Evolutionary conservation across 192 early-diverging fungal species (phyloP).

Genomic region (Lobosporangium transversale): DNA sequence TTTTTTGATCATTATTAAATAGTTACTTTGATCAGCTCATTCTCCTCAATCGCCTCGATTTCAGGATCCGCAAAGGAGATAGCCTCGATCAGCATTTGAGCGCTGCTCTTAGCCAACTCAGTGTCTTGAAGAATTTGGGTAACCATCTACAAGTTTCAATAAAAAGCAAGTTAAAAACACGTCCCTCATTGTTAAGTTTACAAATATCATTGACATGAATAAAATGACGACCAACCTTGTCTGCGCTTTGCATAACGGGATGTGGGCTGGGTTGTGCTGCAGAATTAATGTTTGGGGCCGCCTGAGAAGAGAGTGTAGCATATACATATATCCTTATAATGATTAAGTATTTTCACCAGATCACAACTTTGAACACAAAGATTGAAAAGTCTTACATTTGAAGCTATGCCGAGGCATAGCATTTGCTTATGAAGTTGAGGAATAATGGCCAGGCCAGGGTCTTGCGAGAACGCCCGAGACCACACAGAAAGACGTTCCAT

Average conservation of each 20-base stretch:
- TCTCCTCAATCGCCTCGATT: slow-evolving; percentile 62
- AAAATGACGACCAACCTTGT: too few relatives aligned
- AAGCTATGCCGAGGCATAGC: too few relatives aligned
- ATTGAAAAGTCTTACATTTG: too few relatives aligned
- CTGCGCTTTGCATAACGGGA: too few relatives aligned
- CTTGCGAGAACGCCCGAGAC: neutral
- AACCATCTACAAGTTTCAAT: slow-evolving; percentile 14
- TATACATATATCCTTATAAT: too few relatives aligned
- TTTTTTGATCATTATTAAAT: too few relatives aligned
- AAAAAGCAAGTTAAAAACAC: neutral
- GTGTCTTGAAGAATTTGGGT: slow-evolving; percentile 56
- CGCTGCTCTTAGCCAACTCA: slow-evolving; percentile 62
- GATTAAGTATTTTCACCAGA: too few relatives aligned
- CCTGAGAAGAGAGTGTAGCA: too few relatives aligned
- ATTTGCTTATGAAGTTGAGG: neutral
- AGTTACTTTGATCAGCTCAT: slow-evolving; percentile 62
- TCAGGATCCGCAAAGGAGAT: slow-evolving; percentile 64
- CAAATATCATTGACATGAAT: neutral
- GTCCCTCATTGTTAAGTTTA: neutral
- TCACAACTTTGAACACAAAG: too few relatives aligned
- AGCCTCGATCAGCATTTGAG: slow-evolving; percentile 61
- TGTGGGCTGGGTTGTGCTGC: too few relatives aligned
- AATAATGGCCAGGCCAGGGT: slow-evolving; percentile 5
- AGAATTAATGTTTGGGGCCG: too few relatives aligned
- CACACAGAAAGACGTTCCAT: slow-evolving; percentile 11